These are phyloP conservation scores for Diophrys sp. DNA, from an alignment of 73 alveolate species.

Conservation along the genomic window DNA sequence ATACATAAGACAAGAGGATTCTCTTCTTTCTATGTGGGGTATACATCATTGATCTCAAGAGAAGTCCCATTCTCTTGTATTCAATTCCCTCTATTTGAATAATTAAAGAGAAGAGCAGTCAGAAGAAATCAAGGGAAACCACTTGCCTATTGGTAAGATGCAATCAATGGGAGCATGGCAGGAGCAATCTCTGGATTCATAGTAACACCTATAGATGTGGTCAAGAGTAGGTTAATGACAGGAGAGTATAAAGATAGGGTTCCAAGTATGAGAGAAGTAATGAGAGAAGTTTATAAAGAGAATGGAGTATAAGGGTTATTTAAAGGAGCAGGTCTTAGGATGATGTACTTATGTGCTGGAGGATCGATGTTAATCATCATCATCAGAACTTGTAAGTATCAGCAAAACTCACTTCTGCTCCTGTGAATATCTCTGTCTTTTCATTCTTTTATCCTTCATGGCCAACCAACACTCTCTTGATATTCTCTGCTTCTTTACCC, in stretches of 20 bases:
- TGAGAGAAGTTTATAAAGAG: slow-evolving; percentile 27
- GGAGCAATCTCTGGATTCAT: slow-evolving; percentile 64
- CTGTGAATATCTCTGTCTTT: too few relatives aligned
- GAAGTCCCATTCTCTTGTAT: slow-evolving; percentile 79
- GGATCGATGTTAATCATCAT: slow-evolving; percentile 62
- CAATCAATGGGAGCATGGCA: slow-evolving; percentile 67
- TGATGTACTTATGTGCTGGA: slow-evolving; percentile 49
- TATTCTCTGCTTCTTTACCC: not conserved
- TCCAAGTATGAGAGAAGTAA: slow-evolving; percentile 10
- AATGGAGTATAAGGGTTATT: slow-evolving; percentile 44
- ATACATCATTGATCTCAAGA: slow-evolving; percentile 62
- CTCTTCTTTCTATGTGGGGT: slow-evolving; percentile 72
- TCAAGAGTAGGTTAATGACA: slow-evolving; percentile 67
- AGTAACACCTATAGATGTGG: slow-evolving; percentile 73
- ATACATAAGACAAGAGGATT: slow-evolving; percentile 51
- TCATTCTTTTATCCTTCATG: too few relatives aligned
- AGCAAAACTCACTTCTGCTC: too few relatives aligned
- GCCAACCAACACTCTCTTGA: too few relatives aligned
- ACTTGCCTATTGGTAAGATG: slow-evolving; percentile 9
- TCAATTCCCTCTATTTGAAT: slow-evolving; percentile 77
- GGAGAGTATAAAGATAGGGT: slow-evolving; percentile 11
- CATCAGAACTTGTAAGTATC: too few relatives aligned
- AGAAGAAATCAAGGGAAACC: slow-evolving; percentile 10
- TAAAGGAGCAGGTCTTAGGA: slow-evolving; percentile 49
- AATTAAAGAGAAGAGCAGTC: slow-evolving; percentile 27